A percentile compares a stretch with the other conserved stretches of the same genome.
phyloP scores from a whole-genome alignment of 106 monocot genomes.

The Vanilla planifolia region DNA sequence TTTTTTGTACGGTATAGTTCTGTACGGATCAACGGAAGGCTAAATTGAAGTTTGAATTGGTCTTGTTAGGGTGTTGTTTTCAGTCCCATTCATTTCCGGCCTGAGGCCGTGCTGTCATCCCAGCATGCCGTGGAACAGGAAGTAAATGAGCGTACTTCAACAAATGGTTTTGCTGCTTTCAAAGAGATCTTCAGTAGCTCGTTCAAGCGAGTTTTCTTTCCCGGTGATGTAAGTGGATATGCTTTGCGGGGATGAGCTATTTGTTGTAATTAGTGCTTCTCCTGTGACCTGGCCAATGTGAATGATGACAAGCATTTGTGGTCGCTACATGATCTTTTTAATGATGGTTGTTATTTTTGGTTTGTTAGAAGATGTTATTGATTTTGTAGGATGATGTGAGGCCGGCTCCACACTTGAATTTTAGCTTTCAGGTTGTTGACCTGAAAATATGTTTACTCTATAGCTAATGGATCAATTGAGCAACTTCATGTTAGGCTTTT shows the following conservation, averaged over 20 bases:
- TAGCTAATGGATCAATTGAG: no score
- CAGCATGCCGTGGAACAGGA: conserved; percentile 29
- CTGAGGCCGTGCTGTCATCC: conserved; percentile 24
- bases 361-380: background rate
- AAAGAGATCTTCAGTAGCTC: conserved; percentile 28
- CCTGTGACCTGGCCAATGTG: no score
- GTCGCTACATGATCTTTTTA: background rate
- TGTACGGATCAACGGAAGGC: background rate
- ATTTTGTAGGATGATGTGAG: no score
- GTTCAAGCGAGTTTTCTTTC: conserved; percentile 34
- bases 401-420: no score
- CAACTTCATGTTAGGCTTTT: no score
- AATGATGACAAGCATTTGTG: background rate
- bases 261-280: no score
- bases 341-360: background rate
- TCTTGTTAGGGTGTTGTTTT: conserved; percentile 65
- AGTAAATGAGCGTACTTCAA: conserved; percentile 3
- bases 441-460: no score
- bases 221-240: conserved; percentile 29
- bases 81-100: conserved; percentile 60
- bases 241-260: background rate
- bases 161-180: conserved; percentile 27
- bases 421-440: no score
- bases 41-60: background rate
- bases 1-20: background rate